Evolutionary conservation across 2,329 filamentous ascomycete species (phyloP), one percentile per base, ranked within the genome.

Genomic region (Diaporthe sp.): DNA sequence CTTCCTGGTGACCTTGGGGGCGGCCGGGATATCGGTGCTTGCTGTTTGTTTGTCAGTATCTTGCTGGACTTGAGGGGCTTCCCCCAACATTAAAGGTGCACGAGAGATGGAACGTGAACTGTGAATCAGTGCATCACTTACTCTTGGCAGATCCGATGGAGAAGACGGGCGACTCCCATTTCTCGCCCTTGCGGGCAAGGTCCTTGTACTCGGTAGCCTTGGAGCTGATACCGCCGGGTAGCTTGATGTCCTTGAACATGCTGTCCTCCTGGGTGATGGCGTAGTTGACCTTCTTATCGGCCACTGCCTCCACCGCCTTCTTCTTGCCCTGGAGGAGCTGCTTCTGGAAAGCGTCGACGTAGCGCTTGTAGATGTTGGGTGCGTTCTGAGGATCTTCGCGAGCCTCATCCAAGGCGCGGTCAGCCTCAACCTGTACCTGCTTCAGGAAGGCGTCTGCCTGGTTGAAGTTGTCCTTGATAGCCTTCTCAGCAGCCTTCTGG

Each of bases 191-290:
- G 79, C 88, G 88, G 12, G 96, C 95, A 75, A 98, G 89, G 31
- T 98, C 92, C 86, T 92, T 95, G 90, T 97, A 98, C 85, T 98
- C 95, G 34, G 95, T 97, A 13, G 96, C 96, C 91, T 98, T 98
- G 87, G 92, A 93, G 80, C 94, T 97, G 83, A 98, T 96, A 73
- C 95, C 96, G 44, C 94, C 94, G 37, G 96, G 95, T 8, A 99
- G 89, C 75, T 92, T 90, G 82, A 99, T 93, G 82, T 96, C 88
- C 81, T 95, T 94, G 92, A 99, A 98, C 78, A 91, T 95, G 78
- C 94, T 96, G 82, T 98, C 95, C 79, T 98, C 91, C 85, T 95
- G 92, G 55, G 95, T 97, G 78, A 96, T 87, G n/a, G 94, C 94
- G 60, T 96, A 87, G 83, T 97, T 97, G 84, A 96, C 91, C 86